phyloP scores from a whole-genome alignment of 23 red algal genomes.

The Gracilariopsis chorda region DNA sequence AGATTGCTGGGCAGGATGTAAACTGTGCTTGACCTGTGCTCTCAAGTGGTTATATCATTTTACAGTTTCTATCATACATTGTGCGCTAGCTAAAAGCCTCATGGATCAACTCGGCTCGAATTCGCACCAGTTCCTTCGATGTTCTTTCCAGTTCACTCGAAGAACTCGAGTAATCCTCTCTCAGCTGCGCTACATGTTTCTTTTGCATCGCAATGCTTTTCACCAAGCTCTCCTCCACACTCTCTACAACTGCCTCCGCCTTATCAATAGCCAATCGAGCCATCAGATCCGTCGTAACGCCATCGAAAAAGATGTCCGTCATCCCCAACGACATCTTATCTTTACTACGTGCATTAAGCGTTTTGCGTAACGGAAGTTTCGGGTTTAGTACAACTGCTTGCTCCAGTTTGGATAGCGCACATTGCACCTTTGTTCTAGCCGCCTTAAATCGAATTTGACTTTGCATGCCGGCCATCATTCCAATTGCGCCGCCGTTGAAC shows the following conservation, averaged over 20 bases:
- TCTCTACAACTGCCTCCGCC: neutral
- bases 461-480: neutral
- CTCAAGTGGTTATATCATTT: neutral
- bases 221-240: neutral
- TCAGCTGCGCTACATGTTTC: neutral
- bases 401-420: neutral
- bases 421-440: neutral
- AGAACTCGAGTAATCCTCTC: neutral
- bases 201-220: conserved; percentile 21
- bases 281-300: conserved; percentile 8
- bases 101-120: conserved; percentile 29
- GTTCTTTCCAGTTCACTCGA: neutral
- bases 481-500: neutral
- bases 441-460: neutral
- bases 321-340: neutral
- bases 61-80: neutral
- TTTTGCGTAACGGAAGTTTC: neutral
- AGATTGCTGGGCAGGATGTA: conserved; percentile 13
- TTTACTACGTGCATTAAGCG: neutral
- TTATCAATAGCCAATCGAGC: conserved; percentile 20
- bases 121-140: neutral
- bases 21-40: neutral
- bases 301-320: conserved; percentile 11
- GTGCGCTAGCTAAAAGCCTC: neutral
- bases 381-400: neutral